Percentiles rank a stretch among this genome's conserved stretches.
These are phyloP conservation scores for Talaromyces thailandensis DNA, from an alignment of 495 filamentous ascomycete genomes.

Conservation along the genomic window DNA sequence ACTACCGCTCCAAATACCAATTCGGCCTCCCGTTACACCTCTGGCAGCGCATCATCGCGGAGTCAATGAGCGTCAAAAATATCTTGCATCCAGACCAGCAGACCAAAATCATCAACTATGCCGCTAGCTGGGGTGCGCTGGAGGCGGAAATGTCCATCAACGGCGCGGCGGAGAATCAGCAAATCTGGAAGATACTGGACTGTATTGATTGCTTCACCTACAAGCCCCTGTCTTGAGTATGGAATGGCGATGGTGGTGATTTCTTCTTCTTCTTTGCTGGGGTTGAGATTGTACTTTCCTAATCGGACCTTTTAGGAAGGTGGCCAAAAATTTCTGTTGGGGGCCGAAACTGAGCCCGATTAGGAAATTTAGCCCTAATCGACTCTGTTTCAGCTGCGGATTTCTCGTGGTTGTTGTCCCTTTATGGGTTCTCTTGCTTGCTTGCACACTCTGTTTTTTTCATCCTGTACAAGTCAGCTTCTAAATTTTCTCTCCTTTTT, in stretches of 20 bases:
- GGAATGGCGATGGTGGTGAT: neutral
- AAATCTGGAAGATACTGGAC: slow-evolving; percentile 27
- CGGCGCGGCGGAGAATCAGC: slow-evolving; percentile 19
- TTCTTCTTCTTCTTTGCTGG: neutral
- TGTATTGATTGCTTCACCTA: slow-evolving; percentile 23
- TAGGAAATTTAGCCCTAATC: slow-evolving; percentile 5
- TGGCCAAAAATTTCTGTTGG: neutral
- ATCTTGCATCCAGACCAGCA: slow-evolving; percentile 27
- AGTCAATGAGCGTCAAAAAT: slow-evolving; percentile 20
- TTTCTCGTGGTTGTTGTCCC: neutral
- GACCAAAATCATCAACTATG: slow-evolving; percentile 17
- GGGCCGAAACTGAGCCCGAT: neutral
- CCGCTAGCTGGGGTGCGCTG: slow-evolving; percentile 18
- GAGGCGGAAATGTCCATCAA: slow-evolving; percentile 16
- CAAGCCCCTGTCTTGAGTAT: slow-evolving; percentile 6
- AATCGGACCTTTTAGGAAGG: slow-evolving; percentile 3
- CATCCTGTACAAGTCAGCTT: neutral
- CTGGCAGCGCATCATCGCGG: slow-evolving; percentile 26
- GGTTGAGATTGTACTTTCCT: neutral
- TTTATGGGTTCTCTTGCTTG: neutral
- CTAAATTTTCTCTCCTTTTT: neutral
- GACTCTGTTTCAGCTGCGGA: neutral
- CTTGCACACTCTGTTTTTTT: neutral
- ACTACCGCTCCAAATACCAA: slow-evolving; percentile 7
- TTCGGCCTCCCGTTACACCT: slow-evolving; percentile 19